These are phyloP conservation scores for Stagonosporopsis rhizophila DNA, from an alignment of 2,329 filamentous ascomycete species.

Conservation along the genomic window DNA sequence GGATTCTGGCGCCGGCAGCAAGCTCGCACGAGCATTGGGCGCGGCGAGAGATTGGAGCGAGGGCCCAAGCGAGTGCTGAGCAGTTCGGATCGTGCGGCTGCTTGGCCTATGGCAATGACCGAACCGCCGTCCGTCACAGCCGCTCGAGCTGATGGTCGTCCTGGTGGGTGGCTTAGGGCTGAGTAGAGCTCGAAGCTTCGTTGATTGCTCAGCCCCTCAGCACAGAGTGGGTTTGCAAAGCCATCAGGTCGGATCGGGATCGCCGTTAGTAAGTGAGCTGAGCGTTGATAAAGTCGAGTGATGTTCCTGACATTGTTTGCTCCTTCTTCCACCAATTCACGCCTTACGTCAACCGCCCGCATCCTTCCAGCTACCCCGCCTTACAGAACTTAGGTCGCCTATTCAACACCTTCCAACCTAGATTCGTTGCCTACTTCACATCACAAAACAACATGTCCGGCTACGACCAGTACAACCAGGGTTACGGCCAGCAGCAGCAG, in stretches of 20 bases:
- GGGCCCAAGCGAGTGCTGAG: conserved; percentile 3
- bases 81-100: conserved; percentile 19
- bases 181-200: conserved; percentile 38
- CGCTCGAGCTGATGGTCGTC: conserved; percentile 23
- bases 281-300: conserved; percentile 26
- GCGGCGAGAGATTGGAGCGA: not conserved
- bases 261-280: conserved; percentile 27
- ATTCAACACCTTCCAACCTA: not conserved
- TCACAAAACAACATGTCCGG: conserved; percentile 55
- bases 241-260: conserved; percentile 32
- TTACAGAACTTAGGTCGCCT: not conserved
- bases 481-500: conserved; percentile 44
- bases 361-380: conserved; percentile 16
- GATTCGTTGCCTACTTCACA: not conserved
- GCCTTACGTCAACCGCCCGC: conserved; percentile 16
- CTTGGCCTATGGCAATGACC: conserved; percentile 14
- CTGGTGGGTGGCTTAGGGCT: conserved; percentile 38
- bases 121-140: conserved; percentile 26
- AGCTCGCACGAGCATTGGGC: conserved; percentile 2
- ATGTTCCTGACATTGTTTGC: conserved; percentile 23
- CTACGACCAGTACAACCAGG: conserved; percentile 56
- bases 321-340: conserved; percentile 9
- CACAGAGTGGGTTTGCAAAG: conserved; percentile 22
- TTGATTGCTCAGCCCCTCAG: conserved; percentile 39
- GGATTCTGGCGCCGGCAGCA: conserved; percentile 1